phyloP scores from a whole-genome alignment of 1,284 basidiomycete genomes.

The Coniferiporia weirii region DNA sequence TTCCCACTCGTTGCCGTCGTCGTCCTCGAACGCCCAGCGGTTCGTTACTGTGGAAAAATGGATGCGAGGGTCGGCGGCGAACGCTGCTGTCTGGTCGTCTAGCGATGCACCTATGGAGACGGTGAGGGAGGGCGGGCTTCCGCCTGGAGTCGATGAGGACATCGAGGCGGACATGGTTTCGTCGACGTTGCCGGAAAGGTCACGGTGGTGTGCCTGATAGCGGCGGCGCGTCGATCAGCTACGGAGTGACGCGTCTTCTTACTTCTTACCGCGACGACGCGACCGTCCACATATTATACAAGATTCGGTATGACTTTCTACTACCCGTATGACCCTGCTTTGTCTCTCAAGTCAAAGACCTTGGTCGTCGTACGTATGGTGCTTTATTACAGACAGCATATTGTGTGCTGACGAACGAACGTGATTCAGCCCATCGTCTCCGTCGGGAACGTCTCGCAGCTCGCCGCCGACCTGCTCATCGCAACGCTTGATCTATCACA shows the following conservation, averaged over 20 bases:
- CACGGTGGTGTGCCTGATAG: neutral
- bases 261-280: neutral
- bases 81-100: constrained; percentile 56
- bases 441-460: constrained; percentile 72
- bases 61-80: constrained; percentile 72
- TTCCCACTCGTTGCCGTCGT: constrained; percentile 85
- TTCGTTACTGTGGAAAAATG: constrained; percentile 73
- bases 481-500: constrained; percentile 53
- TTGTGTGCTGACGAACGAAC: neutral
- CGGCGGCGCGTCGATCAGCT: constrained; percentile 4
- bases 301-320: constrained; percentile 34
- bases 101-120: constrained; percentile 45
- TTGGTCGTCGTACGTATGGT: constrained; percentile 9
- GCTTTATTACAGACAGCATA: neutral
- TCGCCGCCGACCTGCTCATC: constrained; percentile 70
- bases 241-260: constrained; percentile 8
- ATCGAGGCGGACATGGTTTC: constrained; percentile 4
- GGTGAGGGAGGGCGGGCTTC: constrained; percentile 5
- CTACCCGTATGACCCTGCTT: neutral
- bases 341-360: constrained; percentile 11
- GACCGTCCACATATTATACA: neutral
- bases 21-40: constrained; percentile 87
- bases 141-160: neutral
- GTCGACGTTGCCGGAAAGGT: neutral
- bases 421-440: constrained; percentile 67